Conservation (phyloP, 495 filamentous ascomycete genomes). For the Sporormia fimetaria region DNA sequence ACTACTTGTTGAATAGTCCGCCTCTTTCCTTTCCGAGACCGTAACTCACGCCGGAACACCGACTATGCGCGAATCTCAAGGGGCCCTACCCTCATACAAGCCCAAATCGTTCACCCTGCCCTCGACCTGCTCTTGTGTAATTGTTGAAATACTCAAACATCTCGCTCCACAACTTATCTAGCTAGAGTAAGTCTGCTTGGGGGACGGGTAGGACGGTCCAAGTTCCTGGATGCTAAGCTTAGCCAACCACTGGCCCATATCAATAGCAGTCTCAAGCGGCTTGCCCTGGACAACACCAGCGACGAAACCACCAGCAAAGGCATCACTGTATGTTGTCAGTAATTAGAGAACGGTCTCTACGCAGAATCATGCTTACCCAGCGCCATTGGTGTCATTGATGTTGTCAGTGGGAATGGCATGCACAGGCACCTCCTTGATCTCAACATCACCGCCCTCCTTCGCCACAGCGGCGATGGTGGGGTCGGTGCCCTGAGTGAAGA, state of each 20-base stretch:
- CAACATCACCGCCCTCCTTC: conserved; percentile 46
- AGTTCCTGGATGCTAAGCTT: conserved; percentile 83
- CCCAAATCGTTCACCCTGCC: too few species aligned
- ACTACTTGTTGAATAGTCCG: neutral
- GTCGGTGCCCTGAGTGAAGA: conserved; percentile 88
- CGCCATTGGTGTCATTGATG: conserved; percentile 93
- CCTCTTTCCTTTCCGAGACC: neutral
- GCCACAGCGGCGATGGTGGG: conserved; percentile 72
- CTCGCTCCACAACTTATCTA: neutral
- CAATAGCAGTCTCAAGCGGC: conserved; percentile 58
- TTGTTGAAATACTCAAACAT: conserved; percentile 27
- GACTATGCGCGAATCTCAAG: too few species aligned
- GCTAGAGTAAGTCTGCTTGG: conserved; percentile 61
- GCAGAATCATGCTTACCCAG: conserved; percentile 47
- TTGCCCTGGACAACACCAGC: conserved; percentile 81
- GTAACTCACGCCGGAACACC: too few species aligned
- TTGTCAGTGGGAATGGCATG: conserved; percentile 57
- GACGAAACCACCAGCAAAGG: conserved; percentile 87
- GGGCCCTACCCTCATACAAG: too few species aligned
- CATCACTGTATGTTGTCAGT: conserved; percentile 49
- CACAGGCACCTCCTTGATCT: conserved; percentile 67
- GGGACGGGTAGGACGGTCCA: conserved; percentile 87
- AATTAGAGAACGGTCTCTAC: neutral
- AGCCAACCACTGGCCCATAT: conserved; percentile 94
- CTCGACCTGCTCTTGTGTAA: conserved; percentile 12